Evolutionary conservation across 164 flowering plant genomes (phyloP), one percentile per base, ranked within the genome.

Genomic region (Nelumbo lutea): DNA sequence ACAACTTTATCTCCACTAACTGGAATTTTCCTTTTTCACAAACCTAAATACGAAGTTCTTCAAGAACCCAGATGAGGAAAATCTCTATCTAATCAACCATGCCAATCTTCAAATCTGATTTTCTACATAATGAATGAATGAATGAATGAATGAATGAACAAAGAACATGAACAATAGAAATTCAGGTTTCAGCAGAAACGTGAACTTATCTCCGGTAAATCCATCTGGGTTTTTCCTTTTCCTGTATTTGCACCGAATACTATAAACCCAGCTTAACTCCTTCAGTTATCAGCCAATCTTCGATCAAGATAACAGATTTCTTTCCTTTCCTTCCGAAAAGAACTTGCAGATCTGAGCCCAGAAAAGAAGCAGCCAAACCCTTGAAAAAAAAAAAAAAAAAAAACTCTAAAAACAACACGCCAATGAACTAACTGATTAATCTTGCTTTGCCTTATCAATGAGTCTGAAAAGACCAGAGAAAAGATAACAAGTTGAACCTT

Each of bases 261-360:
- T 15, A 27, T 62, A 68, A 69, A 71, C 71, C 72, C 68, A 65
- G 55, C 51, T 10, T 57, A 42, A 43, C 56, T 39, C 62, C 53
- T 11, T 40, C 59, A 45, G 53, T 15, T 15, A 9, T 3, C 52
- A 46, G 43, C 39, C 65, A 0, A 40, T 39, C n/a, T 10, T 58
- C 53, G 39, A 9, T 57, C n/a, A 52, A 56, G 59, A 46, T 11
- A 5, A 62, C 59, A 52, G 62, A 57, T 5, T 55, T 27, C 27
- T 27, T 27, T 27, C 27, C 50, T 44, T 14, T 15, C n/a, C 4
- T 27, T 42, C 11, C 51, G 3, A 62, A 46, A 7, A 2, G 11
- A 43, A 14, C 47, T 14, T 9, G 42, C 70, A 78, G 80, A 78
- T 76, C 78, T 71, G 59, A 66, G 59, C 63, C 14, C 61, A 9